phyloP scores from a whole-genome alignment of 176 grass and related monocot species.

The Aegilops speltoides region DNA sequence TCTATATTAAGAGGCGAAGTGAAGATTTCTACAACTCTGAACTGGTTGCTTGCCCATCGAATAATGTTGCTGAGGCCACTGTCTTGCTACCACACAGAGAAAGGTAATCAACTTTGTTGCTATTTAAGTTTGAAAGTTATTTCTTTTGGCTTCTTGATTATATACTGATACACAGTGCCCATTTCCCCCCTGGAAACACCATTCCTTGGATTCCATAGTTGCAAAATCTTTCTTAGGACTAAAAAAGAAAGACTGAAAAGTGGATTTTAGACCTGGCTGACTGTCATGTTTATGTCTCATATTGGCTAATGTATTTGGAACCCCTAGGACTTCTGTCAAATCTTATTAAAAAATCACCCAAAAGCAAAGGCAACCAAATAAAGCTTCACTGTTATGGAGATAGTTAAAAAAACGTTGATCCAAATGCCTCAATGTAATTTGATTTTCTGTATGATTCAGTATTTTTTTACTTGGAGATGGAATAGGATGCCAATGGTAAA shows the following conservation, averaged over 20 bases:
- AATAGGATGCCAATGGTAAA: not conserved
- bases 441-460: not conserved
- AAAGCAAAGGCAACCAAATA: not conserved
- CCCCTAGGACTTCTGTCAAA: not conserved
- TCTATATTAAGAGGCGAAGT: constrained; percentile 82
- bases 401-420: not conserved
- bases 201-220: not conserved
- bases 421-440: not conserved
- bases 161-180: not conserved
- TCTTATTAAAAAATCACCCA: not conserved
- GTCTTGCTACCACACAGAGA: constrained; percentile 87
- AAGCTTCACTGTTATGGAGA: not conserved
- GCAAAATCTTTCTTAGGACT: not conserved
- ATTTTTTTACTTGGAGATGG: not conserved
- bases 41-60: constrained; percentile 68
- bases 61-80: constrained; percentile 69
- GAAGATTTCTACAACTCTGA: constrained; percentile 88
- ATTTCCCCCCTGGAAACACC: not conserved
- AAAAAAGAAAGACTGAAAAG: not conserved
- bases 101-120: constrained; percentile 46
- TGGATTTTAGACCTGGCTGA: not conserved
- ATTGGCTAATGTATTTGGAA: constrained; percentile 1
- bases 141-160: constrained; percentile 19
- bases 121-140: not conserved
- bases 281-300: constrained; percentile 1